Evolutionary conservation across 768 basidiomycete species (phyloP), one percentile per base, ranked within the genome.

Genomic region (Symmetrospora coprosmae): DNA sequence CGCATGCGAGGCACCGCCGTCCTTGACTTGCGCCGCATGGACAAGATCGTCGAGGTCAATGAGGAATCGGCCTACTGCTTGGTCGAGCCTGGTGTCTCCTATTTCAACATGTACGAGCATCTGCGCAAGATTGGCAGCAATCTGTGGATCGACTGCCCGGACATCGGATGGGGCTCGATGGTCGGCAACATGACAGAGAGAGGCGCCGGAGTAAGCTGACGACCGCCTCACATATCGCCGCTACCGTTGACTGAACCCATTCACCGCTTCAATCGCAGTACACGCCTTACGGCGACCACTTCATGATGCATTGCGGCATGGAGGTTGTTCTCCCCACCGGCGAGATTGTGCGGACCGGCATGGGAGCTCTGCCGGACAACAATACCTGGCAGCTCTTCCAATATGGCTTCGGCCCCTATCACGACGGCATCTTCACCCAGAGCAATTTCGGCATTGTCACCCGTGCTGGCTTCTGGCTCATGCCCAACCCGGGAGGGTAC

Each of bases 341-440:
- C 28, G 64, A 66, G 23, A 31, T 66, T 21, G 61, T 66, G 14
- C 33, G 56, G 0, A 64, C 64, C 1, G 66, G 66, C 1, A 66
- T 66, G 66, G 64, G 58, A 28, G 50, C 61, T 6, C 35, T 66
- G 37, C 61, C 64, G 14, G 48, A 45, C 23, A 38, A 30, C 5
- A 47, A 66, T 23, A 55, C 50, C 11, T 65, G 61, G 9, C 64
- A 65, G 33, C 28, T 34, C n/a, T 66, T 66, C 47, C 61, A 46
- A 23, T 66, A 65, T 31, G 61, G 64, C 0, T 66, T 46, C 30
- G 64, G 64, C 1, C 66, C 66, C 1, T 65, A 63, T 56, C 47
- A 62, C 34, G 61, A 65, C 38, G 66, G 66, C 16, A 60, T 66
- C 16, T 66, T 65, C 47, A 66, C 66, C 1, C 66, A 66, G 41